Conservation (phyloP, 2,329 filamentous ascomycete species). For the Pseudogymnoascus destructans region DNA sequence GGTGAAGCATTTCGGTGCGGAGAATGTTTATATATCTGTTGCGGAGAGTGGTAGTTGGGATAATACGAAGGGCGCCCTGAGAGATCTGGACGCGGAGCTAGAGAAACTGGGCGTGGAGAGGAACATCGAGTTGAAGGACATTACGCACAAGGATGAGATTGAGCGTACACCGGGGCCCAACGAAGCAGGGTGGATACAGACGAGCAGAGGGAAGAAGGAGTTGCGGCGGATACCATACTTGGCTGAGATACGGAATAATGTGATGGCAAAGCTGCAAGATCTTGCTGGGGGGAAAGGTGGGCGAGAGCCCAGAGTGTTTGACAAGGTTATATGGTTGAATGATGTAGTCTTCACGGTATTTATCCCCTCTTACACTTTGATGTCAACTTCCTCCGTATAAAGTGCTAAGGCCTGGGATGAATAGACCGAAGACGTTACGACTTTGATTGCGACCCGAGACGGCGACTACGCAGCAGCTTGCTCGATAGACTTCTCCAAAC, state of each 20-base stretch:
- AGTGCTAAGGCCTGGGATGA: not conserved
- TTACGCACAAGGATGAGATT: slow-evolving; percentile 45
- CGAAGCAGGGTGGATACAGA: slow-evolving; percentile 49
- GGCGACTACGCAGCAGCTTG: slow-evolving; percentile 50
- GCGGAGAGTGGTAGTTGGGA: slow-evolving; percentile 60
- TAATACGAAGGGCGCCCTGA: slow-evolving; percentile 48
- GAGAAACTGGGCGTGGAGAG: slow-evolving; percentile 38
- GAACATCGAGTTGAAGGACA: slow-evolving; percentile 43
- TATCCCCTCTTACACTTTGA: slow-evolving; percentile 7
- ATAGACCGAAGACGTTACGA: slow-evolving; percentile 42
- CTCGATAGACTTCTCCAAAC: slow-evolving; percentile 44
- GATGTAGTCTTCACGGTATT: slow-evolving; percentile 48
- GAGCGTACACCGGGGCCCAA: slow-evolving; percentile 30
- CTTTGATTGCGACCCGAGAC: slow-evolving; percentile 41
- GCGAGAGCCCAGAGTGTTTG: slow-evolving; percentile 31
- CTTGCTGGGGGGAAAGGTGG: slow-evolving; percentile 31
- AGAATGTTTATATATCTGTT: slow-evolving; percentile 56
- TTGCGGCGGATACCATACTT: slow-evolving; percentile 57
- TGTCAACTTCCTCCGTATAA: not conserved
- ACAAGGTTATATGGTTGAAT: slow-evolving; percentile 49
- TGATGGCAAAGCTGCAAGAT: slow-evolving; percentile 44
- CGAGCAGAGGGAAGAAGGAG: slow-evolving; percentile 39
- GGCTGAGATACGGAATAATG: slow-evolving; percentile 48
- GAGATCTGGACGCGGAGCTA: slow-evolving; percentile 41
- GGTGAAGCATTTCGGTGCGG: slow-evolving; percentile 40